Evolutionary conservation across 2,329 filamentous ascomycete species (phyloP).

Genomic region (Aureobasidium sp.): DNA sequence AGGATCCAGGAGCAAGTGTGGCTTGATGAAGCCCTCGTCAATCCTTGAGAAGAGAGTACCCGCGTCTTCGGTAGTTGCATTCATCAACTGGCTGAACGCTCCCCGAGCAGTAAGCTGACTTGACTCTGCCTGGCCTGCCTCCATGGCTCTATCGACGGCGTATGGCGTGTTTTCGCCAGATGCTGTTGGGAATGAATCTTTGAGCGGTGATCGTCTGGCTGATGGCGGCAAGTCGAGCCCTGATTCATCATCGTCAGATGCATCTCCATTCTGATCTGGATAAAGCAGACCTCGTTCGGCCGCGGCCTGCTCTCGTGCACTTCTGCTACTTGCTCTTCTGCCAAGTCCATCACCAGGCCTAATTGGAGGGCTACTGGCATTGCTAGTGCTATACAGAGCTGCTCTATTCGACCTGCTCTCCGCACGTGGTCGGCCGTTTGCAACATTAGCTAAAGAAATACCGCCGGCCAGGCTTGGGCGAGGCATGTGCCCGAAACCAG

Average conservation of each 20-base stretch:
- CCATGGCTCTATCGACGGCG: constrained; percentile 7
- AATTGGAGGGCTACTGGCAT: constrained; percentile 44
- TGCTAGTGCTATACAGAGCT: constrained; percentile 54
- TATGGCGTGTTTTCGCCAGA: constrained; percentile 16
- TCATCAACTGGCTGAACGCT: constrained; percentile 74
- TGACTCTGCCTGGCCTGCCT: constrained; percentile 19
- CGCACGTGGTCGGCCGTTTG: constrained; percentile 25
- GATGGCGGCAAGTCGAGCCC: constrained; percentile 57
- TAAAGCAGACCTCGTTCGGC: constrained; percentile 51
- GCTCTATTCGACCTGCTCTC: constrained; percentile 37
- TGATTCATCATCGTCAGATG: constrained; percentile 44
- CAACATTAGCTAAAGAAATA: constrained; percentile 47
- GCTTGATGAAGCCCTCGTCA: constrained; percentile 95
- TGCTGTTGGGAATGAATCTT: constrained; percentile 20
- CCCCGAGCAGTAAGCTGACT: constrained; percentile 59
- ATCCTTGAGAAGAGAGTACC: constrained; percentile 84
- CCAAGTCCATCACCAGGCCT: constrained; percentile 37
- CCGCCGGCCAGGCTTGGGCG: constrained; percentile 48
- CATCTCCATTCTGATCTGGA: constrained; percentile 33
- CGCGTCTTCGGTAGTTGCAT: constrained; percentile 72
- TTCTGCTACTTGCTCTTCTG: constrained; percentile 47
- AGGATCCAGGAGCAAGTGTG: constrained; percentile 73
- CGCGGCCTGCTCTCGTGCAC: constrained; percentile 37
- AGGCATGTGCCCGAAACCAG: constrained; percentile 70
- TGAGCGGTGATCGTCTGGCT: constrained; percentile 39